Conservation (phyloP, 768 basidiomycete genomes). For the Grammothele lineata region DNA sequence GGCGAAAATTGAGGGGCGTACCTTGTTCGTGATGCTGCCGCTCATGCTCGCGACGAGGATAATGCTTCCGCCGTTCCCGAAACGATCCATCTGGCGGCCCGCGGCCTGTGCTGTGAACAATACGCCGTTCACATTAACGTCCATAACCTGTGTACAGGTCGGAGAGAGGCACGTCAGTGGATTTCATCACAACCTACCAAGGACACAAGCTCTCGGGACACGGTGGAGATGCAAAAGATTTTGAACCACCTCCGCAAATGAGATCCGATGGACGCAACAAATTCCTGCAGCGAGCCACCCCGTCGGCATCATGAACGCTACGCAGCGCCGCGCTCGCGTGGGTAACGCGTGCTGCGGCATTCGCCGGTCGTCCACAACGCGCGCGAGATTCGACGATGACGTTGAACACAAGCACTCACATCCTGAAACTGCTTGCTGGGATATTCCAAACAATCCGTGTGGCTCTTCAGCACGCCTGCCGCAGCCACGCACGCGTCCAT, state of each 20-base stretch:
- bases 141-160: constrained; percentile 45
- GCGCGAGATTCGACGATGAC: too few relatives aligned
- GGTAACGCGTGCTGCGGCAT: too few relatives aligned
- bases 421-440: constrained; percentile 61
- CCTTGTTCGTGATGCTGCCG: constrained; percentile 60
- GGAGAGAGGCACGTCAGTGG: too few relatives aligned
- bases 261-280: too few relatives aligned
- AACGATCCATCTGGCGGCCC: constrained; percentile 31
- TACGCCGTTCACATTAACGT: constrained; percentile 52
- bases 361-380: too few relatives aligned
- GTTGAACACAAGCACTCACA: constrained; percentile 38
- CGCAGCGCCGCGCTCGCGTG: too few relatives aligned
- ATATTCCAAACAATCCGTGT: constrained; percentile 64
- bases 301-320: too few relatives aligned
- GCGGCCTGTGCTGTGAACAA: constrained; percentile 34
- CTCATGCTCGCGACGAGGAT: constrained; percentile 42
- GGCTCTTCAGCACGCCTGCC: constrained; percentile 57
- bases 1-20: constrained; percentile 26
- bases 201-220: too few relatives aligned
- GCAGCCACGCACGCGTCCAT: constrained; percentile 78
- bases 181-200: too few relatives aligned
- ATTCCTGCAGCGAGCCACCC: too few relatives aligned
- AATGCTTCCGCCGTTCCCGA: constrained; percentile 36
- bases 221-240: too few relatives aligned
- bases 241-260: too few relatives aligned